phyloP scores from a whole-genome alignment of 1,284 basidiomycete genomes.

The Rhodotorula glutinis region DNA sequence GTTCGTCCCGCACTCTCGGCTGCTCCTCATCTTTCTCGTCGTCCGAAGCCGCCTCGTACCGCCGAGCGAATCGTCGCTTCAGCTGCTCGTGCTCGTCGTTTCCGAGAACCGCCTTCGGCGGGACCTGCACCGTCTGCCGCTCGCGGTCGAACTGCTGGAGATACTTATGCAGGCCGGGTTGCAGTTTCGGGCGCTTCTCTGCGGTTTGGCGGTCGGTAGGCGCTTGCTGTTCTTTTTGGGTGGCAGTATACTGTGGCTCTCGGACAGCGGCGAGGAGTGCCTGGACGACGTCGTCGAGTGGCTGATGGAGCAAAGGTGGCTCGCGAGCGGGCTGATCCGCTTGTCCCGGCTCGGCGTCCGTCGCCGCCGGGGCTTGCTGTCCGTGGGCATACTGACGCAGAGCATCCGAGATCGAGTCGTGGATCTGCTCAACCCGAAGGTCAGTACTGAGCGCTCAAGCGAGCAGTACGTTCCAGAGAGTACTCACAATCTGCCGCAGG shows the following conservation, averaged over 20 bases:
- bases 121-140: constrained; percentile 7
- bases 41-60: constrained; percentile 9
- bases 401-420: constrained; percentile 24
- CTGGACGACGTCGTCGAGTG: neutral
- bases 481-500: constrained; percentile 19
- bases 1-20: constrained; percentile 4
- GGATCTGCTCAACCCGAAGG: constrained; percentile 7
- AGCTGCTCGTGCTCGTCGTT: constrained; percentile 27
- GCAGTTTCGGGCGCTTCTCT: neutral
- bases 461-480: neutral
- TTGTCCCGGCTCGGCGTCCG: neutral
- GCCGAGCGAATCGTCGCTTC: constrained; percentile 13
- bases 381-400: constrained; percentile 5
- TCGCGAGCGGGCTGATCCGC: neutral
- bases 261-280: constrained; percentile 13
- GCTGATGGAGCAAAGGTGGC: neutral
- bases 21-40: neutral
- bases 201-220: neutral
- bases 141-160: constrained; percentile 3
- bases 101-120: constrained; percentile 10
- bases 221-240: neutral
- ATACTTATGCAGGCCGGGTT: constrained; percentile 8
- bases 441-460: no score
- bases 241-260: neutral
- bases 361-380: neutral